Percentiles rank a stretch among this genome's conserved stretches.
These are phyloP conservation scores for Beauveria sp. DNA, from an alignment of 2,329 filamentous ascomycete genomes.

Conservation along the genomic window DNA sequence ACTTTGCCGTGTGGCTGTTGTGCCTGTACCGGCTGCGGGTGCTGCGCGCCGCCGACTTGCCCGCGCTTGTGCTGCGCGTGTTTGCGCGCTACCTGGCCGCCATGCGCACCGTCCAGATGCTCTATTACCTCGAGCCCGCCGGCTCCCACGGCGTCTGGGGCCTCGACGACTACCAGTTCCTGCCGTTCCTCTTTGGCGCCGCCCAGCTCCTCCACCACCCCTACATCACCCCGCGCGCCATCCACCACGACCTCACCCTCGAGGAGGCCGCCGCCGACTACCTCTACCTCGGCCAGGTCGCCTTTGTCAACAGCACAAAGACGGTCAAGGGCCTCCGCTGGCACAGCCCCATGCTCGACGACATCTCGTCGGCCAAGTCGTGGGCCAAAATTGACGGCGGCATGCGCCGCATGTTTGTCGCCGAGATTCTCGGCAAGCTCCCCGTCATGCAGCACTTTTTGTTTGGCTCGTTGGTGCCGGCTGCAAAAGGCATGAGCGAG, in stretches of 20 bases:
- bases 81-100: slow-evolving; percentile 77
- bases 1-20: slow-evolving; percentile 95
- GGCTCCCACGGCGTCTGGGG: slow-evolving; percentile 98
- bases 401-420: slow-evolving; percentile 95
- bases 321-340: slow-evolving; percentile 89
- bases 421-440: slow-evolving; percentile 84
- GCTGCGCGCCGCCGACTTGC: slow-evolving; percentile 60
- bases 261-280: slow-evolving; percentile 82
- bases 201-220: slow-evolving; percentile 81
- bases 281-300: slow-evolving; percentile 86
- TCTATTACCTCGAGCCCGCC: slow-evolving; percentile 94
- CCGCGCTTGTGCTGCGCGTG: slow-evolving; percentile 64
- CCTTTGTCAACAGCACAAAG: slow-evolving; percentile 93
- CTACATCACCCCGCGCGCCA: slow-evolving; percentile 69
- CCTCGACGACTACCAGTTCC: slow-evolving; percentile 92
- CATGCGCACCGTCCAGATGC: slow-evolving; percentile 82
- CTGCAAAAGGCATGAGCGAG: slow-evolving; percentile 71
- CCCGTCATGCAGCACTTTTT: slow-evolving; percentile 99
- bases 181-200: slow-evolving; percentile 91
- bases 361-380: slow-evolving; percentile 82
- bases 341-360: slow-evolving; percentile 98
- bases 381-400: slow-evolving; percentile 92
- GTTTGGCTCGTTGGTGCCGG: slow-evolving; percentile 79
- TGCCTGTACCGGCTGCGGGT: slow-evolving; percentile 76
- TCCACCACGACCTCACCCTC: slow-evolving; percentile 80